These are phyloP conservation scores for Aspergillus costaricaensis DNA, from an alignment of 2,329 filamentous ascomycete species.

Conservation along the genomic window DNA sequence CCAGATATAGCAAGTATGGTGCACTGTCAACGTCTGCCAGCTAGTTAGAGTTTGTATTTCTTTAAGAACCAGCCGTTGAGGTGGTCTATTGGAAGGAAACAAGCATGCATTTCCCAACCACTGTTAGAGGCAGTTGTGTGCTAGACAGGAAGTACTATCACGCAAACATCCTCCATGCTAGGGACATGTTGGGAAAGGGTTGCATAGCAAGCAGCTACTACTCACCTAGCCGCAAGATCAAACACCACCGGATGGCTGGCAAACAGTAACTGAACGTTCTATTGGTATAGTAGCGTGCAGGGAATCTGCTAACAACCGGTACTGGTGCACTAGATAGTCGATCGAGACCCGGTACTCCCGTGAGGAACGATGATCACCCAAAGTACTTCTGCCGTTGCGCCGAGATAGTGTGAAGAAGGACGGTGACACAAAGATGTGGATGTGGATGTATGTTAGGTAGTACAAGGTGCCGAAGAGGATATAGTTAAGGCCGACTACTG, in stretches of 20 bases:
- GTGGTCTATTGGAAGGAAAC: background rate
- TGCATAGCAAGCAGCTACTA: background rate
- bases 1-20: slow-evolving; percentile 11
- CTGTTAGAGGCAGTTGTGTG: background rate
- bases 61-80: background rate
- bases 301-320: slow-evolving; percentile 17
- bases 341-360: slow-evolving; percentile 3
- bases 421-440: slow-evolving; percentile 20
- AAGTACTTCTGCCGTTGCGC: slow-evolving; percentile 11
- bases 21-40: slow-evolving; percentile 3
- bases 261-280: background rate
- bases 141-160: background rate
- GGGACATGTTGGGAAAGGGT: background rate
- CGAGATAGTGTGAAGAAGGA: slow-evolving; percentile 13
- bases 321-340: slow-evolving; percentile 11
- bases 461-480: background rate
- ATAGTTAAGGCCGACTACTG: background rate
- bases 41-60: slow-evolving; percentile 13
- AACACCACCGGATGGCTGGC: background rate
- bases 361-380: slow-evolving; percentile 4
- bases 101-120: background rate
- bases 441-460: slow-evolving; percentile 1
- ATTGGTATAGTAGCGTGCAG: slow-evolving; percentile 10
- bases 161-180: background rate
- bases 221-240: slow-evolving; percentile 1